These are phyloP conservation scores for Pythium apleroticum DNA, from an alignment of 352 stramenopile species.

Conservation along the genomic window DNA sequence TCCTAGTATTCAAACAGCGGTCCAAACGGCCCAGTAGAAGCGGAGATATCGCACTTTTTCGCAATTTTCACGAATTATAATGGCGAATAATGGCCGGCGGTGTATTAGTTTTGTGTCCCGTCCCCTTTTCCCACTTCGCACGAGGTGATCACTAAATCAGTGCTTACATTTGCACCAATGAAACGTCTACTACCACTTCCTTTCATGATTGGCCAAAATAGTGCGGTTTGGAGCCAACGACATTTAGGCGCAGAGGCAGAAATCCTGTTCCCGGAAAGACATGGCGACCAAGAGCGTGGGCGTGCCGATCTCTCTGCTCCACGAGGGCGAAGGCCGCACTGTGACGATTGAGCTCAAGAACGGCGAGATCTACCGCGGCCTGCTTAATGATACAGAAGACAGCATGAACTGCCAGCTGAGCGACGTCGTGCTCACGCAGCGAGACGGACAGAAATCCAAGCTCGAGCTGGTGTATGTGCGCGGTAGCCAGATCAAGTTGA, in stretches of 20 bases:
- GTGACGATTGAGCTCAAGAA: slow-evolving; percentile 90
- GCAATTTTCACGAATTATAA: too few species aligned
- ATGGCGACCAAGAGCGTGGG: slow-evolving; percentile 67
- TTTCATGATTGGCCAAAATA: slow-evolving; percentile 1
- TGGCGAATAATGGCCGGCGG: too few species aligned
- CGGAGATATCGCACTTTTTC: too few species aligned
- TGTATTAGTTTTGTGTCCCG: too few species aligned
- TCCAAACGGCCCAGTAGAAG: too few species aligned
- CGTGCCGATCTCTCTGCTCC: slow-evolving; percentile 83
- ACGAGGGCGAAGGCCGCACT: slow-evolving; percentile 83
- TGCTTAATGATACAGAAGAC: slow-evolving; percentile 85
- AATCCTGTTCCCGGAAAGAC: background rate
- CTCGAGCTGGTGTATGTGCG: slow-evolving; percentile 93
- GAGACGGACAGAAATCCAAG: slow-evolving; percentile 78
- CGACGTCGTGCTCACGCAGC: slow-evolving; percentile 87
- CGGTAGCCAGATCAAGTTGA: slow-evolving; percentile 96
- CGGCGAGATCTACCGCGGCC: slow-evolving; percentile 84
- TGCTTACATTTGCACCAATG: background rate
- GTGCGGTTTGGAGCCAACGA: background rate
- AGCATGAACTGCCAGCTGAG: slow-evolving; percentile 98
- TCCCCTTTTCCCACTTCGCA: too few species aligned
- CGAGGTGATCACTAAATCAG: too few species aligned
- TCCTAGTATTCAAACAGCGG: too few species aligned
- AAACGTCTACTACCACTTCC: too few species aligned
- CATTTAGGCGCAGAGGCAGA: background rate